Base-by-base conservation (phyloP, 768 basidiomycete genomes). In the Phaffia tasmanica region DNA sequence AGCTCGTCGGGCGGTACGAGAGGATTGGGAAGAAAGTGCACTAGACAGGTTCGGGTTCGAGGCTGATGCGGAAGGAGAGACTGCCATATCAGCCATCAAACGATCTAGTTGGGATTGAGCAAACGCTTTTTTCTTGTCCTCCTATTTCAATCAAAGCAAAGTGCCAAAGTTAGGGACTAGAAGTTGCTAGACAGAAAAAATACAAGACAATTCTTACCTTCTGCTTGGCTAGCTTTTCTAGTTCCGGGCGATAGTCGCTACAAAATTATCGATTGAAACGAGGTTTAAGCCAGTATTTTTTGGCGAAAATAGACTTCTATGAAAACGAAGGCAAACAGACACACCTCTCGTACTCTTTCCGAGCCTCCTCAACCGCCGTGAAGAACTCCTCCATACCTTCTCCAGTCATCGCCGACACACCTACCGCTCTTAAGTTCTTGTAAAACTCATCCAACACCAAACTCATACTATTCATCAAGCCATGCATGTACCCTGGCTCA, bases 391-490 rank as follows among this genome's bases (percentile, higher is more conserved):
- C 80, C 73, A 99, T 83, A 3, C 95, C 95, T 35, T 85, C 86
- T n/a, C 95, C 95, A 0, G 95, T 98, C 81, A 89, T 81, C 66
- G 93, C 92, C 21, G 90, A 93, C 16, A 98, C 94, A 19, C 95
- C 93, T 16, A 98, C 94, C 4, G 92, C 83, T 80, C 89, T 89
- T 62, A 99, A 79, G 71, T 95, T 87, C 77, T 92, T 89, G 78
- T 99, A 99, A 72, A 99, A 99, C 74, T 98, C 95, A 73, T 99
- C 95, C 62, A 99, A 78, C 8, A 99, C 94, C 62, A 99, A 77
- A 75, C 93, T 92, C 95, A 99, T 98, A 74, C 89, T 91, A 71
- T 94, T 91, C 94, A 98, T 99, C 70, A 99, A 79, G 74, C 90
- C 93, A 75, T 89, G 93, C 92, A 97, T 95, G 76, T 97, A 98